Evolutionary conservation across 202 grass and related monocot species (phyloP).

Genomic region (Zoysia matrella): DNA sequence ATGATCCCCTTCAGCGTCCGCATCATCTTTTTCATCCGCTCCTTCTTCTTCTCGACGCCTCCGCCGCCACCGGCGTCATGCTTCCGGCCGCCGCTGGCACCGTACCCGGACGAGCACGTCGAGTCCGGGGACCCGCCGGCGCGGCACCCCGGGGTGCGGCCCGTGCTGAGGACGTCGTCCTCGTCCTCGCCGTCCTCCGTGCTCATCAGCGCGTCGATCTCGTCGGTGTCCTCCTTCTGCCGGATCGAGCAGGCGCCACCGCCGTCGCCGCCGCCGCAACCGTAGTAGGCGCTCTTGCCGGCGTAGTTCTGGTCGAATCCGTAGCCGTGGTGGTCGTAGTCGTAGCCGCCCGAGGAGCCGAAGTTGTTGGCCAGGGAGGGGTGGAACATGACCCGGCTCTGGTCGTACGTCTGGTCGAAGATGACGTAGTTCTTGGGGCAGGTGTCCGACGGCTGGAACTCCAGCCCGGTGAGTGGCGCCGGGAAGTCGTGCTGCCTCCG

Average conservation of each 20-base stretch:
- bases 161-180: conserved; percentile 75
- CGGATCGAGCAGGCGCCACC: conserved; percentile 32
- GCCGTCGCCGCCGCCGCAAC: conserved; percentile 9
- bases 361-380: conserved; percentile 35
- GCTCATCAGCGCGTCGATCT: conserved; percentile 79
- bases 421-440: conserved; percentile 87
- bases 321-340: neutral
- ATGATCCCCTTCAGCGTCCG: no score
- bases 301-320: conserved; percentile 26
- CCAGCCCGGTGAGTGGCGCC: conserved; percentile 59
- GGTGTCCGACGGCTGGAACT: conserved; percentile 75
- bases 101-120: no score
- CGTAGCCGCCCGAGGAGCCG: conserved; percentile 22
- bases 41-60: no score
- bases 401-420: conserved; percentile 77
- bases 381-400: conserved; percentile 51
- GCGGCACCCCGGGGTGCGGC: neutral
- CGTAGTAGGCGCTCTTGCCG: conserved; percentile 33
- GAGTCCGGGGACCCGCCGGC: no score
- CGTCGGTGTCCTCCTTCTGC: conserved; percentile 70
- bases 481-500: conserved; percentile 68
- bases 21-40: no score
- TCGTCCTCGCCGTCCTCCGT: conserved; percentile 69
- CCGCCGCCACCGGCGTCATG: no score
- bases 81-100: no score